Evolutionary conservation across 768 basidiomycete genomes (phyloP).

Genomic region (Suillus weaverae): DNA sequence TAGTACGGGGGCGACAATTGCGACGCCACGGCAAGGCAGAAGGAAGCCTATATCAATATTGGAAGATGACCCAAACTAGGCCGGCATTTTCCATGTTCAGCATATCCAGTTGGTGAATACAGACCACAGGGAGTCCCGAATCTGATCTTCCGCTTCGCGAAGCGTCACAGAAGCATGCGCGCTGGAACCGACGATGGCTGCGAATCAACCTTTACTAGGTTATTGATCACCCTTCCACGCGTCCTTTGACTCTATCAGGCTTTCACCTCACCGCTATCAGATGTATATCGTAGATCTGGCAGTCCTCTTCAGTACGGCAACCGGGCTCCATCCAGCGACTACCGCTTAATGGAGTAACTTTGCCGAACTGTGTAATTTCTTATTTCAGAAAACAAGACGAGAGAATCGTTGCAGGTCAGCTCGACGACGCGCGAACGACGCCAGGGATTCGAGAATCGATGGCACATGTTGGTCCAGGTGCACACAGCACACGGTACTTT

Average conservation of each 20-base stretch:
- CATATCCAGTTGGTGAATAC: neutral
- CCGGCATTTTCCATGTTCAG: neutral
- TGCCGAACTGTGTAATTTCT: neutral
- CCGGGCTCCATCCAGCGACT: neutral
- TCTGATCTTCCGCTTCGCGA: neutral
- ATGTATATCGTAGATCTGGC: neutral
- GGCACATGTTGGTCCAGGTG: neutral
- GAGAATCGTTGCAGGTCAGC: neutral
- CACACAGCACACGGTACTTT: too few relatives aligned
- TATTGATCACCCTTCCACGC: neutral
- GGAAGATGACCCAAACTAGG: constrained; percentile 22
- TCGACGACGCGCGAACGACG: neutral
- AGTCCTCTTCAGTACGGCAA: neutral
- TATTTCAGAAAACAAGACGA: neutral
- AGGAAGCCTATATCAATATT: constrained; percentile 19
- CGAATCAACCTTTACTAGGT: constrained; percentile 1
- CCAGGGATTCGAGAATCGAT: neutral
- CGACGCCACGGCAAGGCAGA: constrained; percentile 23
- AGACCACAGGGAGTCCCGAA: neutral
- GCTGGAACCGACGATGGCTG: constrained; percentile 3
- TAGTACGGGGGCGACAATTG: constrained; percentile 1
- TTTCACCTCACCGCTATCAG: neutral
- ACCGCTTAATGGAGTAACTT: neutral
- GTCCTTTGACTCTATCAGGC: neutral
- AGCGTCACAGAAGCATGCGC: neutral